Conservation (phyloP, 2,329 filamentous ascomycete species). For the Verticillium longisporum region DNA sequence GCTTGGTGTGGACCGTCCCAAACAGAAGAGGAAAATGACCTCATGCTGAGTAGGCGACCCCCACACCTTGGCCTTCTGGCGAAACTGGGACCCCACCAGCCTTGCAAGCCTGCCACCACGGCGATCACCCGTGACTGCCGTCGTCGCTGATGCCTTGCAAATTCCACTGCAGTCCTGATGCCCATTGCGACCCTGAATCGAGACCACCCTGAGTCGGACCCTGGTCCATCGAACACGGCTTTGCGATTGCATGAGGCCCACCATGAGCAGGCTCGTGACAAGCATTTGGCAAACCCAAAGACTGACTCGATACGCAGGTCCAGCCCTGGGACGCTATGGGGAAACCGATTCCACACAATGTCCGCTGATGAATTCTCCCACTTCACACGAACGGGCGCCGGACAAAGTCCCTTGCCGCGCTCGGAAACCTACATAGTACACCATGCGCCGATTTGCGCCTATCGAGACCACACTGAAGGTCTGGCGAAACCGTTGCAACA, state of each 20-base stretch:
- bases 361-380: too few species aligned
- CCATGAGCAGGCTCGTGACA: background rate
- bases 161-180: background rate
- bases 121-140: background rate
- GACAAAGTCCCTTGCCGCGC: too few species aligned
- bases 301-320: background rate
- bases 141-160: background rate
- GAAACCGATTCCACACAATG: background rate
- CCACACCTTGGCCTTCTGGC: background rate
- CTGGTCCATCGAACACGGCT: background rate
- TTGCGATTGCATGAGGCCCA: background rate
- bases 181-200: background rate
- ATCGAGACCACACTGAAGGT: too few species aligned
- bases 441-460: too few species aligned
- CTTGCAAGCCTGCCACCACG: background rate
- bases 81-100: background rate
- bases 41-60: background rate
- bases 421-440: too few species aligned
- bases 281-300: background rate
- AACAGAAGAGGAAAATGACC: background rate
- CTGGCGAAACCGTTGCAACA: too few species aligned
- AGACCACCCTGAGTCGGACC: background rate
- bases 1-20: background rate
- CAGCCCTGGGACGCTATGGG: background rate
- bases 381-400: too few species aligned